These are phyloP conservation scores for Lophiostoma macrostomum DNA, from an alignment of 495 filamentous ascomycete genomes.

Conservation along the genomic window DNA sequence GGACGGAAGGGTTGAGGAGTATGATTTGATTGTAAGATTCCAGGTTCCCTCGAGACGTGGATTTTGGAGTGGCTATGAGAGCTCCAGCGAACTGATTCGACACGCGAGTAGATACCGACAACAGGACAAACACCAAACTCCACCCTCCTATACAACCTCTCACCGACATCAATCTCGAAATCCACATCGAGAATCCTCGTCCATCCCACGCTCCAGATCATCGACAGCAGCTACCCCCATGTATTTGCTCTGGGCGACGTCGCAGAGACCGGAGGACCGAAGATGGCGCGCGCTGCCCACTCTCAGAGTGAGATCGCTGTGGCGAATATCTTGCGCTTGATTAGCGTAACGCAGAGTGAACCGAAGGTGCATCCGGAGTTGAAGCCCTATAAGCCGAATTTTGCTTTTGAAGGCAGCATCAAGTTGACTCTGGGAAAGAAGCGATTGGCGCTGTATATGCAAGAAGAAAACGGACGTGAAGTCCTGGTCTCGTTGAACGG, in stretches of 20 bases:
- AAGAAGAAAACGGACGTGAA: constrained; percentile 6
- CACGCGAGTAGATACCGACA: constrained; percentile 44
- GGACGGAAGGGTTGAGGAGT: constrained; percentile 30
- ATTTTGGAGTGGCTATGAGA: no score
- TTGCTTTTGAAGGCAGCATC: constrained; percentile 20
- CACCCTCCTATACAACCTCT: constrained; percentile 44
- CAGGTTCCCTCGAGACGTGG: no score
- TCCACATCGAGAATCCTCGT: constrained; percentile 51
- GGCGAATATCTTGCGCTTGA: constrained; percentile 52
- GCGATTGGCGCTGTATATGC: neutral
- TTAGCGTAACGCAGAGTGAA: no score
- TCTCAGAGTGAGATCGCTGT: constrained; percentile 53
- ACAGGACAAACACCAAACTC: constrained; percentile 60
- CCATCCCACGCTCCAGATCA: constrained; percentile 56
- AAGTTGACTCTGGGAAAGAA: constrained; percentile 28
- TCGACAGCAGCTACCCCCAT: constrained; percentile 47
- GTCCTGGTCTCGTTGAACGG: constrained; percentile 2
- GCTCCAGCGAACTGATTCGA: neutral
- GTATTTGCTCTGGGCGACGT: constrained; percentile 63
- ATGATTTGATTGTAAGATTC: constrained; percentile 42
- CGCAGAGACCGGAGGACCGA: constrained; percentile 55
- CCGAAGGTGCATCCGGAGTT: constrained; percentile 27
- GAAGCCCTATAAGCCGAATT: constrained; percentile 36
- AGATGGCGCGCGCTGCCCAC: constrained; percentile 52
- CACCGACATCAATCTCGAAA: constrained; percentile 48